These are phyloP conservation scores for Maudiozyma saulgeensis DNA, from an alignment of 805 yeast species.

Conservation along the genomic window DNA sequence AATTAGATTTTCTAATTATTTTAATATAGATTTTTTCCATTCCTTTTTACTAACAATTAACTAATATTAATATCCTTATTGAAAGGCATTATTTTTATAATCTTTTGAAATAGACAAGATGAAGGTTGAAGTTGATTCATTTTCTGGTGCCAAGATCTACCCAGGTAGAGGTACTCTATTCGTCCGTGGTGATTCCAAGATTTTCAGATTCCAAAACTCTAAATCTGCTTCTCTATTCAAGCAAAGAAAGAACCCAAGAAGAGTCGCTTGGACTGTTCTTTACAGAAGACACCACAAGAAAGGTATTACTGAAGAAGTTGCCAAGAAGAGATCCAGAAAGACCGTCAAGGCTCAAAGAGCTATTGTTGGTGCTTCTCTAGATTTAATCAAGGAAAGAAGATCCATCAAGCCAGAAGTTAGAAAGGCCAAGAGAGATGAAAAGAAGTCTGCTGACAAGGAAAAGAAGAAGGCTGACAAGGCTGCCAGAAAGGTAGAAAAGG, in stretches of 20 bases:
- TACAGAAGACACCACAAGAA: constrained; percentile 99
- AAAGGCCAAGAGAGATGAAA: constrained; percentile 93
- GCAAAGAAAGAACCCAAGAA: constrained; percentile 99
- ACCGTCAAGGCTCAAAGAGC: constrained; percentile 98
- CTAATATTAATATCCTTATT: no score
- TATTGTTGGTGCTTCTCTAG: constrained; percentile 98
- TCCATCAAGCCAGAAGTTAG: constrained; percentile 91
- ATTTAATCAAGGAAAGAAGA: constrained; percentile 97
- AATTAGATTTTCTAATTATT: no score
- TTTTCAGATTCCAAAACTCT: constrained; percentile 98
- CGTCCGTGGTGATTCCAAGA: constrained; percentile 99
- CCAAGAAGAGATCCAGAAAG: constrained; percentile 96
- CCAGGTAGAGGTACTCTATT: constrained; percentile 99
- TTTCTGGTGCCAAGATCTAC: constrained; percentile 98
- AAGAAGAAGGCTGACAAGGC: constrained; percentile 87
- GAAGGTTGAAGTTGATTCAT: constrained; percentile 99
- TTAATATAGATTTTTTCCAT: no score
- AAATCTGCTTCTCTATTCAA: constrained; percentile 96
- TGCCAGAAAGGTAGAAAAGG: constrained; percentile 90
- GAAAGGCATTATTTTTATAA: not conserved
- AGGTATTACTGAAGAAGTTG: constrained; percentile 97
- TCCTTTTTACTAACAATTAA: no score
- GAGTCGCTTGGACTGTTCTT: constrained; percentile 98
- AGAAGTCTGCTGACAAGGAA: constrained; percentile 74
- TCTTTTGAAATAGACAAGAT: constrained; percentile 31